Conservation (phyloP, 805 yeast genomes). For the Nakazawaea molendinolei region DNA sequence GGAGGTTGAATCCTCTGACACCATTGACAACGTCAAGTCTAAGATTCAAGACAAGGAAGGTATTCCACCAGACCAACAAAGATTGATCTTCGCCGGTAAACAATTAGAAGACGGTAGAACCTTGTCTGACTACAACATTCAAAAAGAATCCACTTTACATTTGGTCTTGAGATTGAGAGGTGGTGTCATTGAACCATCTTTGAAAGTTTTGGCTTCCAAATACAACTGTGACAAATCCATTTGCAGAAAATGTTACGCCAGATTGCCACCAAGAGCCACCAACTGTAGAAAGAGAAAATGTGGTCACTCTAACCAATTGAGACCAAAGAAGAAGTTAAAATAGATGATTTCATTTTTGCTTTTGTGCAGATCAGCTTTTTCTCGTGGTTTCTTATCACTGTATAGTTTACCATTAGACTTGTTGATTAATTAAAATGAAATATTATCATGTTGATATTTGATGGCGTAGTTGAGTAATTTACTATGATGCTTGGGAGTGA, state of each 20-base stretch:
- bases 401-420: too few relatives aligned
- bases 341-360: conserved; percentile 42
- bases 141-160: conserved; percentile 75
- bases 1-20: conserved; percentile 89
- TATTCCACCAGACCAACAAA: conserved; percentile 94
- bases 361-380: background rate
- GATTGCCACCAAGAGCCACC: conserved; percentile 99
- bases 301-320: conserved; percentile 99
- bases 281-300: conserved; percentile 99
- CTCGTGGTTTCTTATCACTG: background rate
- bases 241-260: conserved; percentile 99
- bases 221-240: conserved; percentile 99
- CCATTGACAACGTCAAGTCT: conserved; percentile 91
- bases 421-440: too few relatives aligned
- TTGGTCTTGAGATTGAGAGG: conserved; percentile 65
- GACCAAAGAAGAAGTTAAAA: conserved; percentile 99
- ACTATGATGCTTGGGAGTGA: too few relatives aligned
- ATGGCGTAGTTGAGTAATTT: too few relatives aligned
- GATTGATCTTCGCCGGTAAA: conserved; percentile 93
- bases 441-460: too few relatives aligned
- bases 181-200: conserved; percentile 97
- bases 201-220: conserved; percentile 98
- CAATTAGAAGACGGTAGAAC: conserved; percentile 96
- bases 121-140: conserved; percentile 89
- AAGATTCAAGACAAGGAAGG: conserved; percentile 97